phyloP scores from a whole-genome alignment of 192 early-diverging fungal genomes.

The Ambispora gerdemannii region DNA sequence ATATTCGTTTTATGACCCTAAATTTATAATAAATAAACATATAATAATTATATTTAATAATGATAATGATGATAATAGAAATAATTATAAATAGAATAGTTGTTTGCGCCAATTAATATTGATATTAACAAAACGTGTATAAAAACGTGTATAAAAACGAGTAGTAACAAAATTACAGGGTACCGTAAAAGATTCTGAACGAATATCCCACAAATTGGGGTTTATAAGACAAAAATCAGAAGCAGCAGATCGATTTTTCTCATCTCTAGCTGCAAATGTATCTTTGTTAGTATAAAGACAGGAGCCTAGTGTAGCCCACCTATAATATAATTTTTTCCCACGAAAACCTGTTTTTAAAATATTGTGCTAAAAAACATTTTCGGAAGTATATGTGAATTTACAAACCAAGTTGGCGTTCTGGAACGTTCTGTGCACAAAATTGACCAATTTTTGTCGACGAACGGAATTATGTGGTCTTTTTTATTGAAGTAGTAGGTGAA shows the following conservation, averaged over 20 bases:
- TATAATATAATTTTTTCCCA: constrained; percentile 16
- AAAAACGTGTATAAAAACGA: neutral
- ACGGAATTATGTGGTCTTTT: constrained; percentile 61
- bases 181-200: constrained; percentile 46
- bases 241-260: constrained; percentile 53
- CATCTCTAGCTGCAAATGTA: constrained; percentile 55
- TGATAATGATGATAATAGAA: too few relatives aligned
- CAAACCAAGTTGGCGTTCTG: constrained; percentile 60
- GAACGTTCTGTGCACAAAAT: constrained; percentile 59
- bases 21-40: too few relatives aligned
- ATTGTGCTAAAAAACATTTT: neutral
- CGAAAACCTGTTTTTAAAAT: neutral
- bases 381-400: neutral
- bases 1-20: too few relatives aligned
- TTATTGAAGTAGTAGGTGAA: constrained; percentile 60
- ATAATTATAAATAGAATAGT: too few relatives aligned
- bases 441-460: constrained; percentile 63
- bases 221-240: constrained; percentile 58
- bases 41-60: too few relatives aligned
- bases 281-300: constrained; percentile 63
- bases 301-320: constrained; percentile 65
- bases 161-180: neutral
- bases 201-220: constrained; percentile 59
- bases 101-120: too few relatives aligned
- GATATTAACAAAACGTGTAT: neutral